Percentiles rank a stretch among this genome's conserved stretches.
Evolutionary conservation across 139 green algal species (phyloP).

Genomic region (Haematococcus lacustris): DNA sequence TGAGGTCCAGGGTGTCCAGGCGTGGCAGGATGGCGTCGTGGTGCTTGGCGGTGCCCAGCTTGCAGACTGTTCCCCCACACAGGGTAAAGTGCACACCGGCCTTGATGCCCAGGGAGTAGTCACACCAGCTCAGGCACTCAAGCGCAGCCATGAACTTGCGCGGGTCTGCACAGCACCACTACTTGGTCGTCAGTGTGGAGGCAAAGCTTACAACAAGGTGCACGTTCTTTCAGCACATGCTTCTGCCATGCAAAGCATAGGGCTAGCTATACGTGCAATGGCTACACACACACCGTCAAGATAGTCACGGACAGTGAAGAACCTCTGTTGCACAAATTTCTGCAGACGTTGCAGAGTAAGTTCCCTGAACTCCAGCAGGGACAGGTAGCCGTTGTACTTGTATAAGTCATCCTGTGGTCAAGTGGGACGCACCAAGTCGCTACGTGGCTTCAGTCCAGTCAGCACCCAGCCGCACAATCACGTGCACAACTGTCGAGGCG

Average conservation of each 20-base stretch:
- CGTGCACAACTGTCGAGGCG: too few relatives aligned
- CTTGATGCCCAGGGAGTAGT: conserved; percentile 87
- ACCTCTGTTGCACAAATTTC: conserved; percentile 52
- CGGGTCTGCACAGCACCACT: conserved; percentile 62
- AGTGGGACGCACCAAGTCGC: too few relatives aligned
- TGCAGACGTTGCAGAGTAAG: conserved; percentile 66
- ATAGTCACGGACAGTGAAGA: conserved; percentile 68
- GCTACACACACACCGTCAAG: conserved; percentile 22
- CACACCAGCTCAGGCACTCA: conserved; percentile 62
- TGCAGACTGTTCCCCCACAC: conserved; percentile 56
- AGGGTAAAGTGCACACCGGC: conserved; percentile 81
- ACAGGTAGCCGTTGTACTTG: conserved; percentile 62
- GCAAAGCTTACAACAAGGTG: too few relatives aligned
- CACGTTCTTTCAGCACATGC: too few relatives aligned
- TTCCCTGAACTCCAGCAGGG: conserved; percentile 63
- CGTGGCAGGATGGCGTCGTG: conserved; percentile 56
- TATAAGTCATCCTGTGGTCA: conserved; percentile 72
- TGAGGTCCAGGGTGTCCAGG: conserved; percentile 62
- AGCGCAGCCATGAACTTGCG: conserved; percentile 61
- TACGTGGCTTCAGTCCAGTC: too few relatives aligned
- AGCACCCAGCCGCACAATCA: too few relatives aligned
- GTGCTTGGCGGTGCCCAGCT: conserved; percentile 71
- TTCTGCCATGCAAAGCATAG: neutral
- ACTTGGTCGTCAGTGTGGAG: too few relatives aligned
- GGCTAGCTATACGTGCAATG: neutral